Percentiles rank a stretch among this genome's conserved stretches.
Evolutionary conservation across 2,329 filamentous ascomycete species (phyloP).

Genomic region (Alternaria brassicicola): DNA sequence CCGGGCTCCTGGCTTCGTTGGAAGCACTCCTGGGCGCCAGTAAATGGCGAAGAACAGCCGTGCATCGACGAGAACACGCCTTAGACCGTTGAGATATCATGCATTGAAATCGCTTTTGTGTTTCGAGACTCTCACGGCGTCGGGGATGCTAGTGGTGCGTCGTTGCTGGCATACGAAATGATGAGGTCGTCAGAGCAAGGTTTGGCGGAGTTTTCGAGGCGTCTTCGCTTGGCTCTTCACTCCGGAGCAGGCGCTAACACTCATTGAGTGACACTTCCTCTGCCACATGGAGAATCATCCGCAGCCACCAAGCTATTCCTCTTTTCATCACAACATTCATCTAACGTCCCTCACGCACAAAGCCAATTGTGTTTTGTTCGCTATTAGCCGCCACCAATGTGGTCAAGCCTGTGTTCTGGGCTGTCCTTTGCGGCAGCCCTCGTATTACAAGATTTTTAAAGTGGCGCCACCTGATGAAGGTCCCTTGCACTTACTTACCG

Average conservation of each 20-base stretch:
- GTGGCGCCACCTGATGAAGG: neutral
- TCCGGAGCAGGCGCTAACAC: slow-evolving; percentile 26
- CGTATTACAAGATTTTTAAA: slow-evolving; percentile 14
- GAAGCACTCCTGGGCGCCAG: neutral
- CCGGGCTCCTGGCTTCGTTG: neutral
- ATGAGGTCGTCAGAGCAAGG: slow-evolving; percentile 29
- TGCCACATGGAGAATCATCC: slow-evolving; percentile 8
- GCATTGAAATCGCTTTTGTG: neutral
- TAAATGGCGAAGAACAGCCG: neutral
- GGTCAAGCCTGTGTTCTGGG: neutral
- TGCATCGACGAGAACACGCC: neutral
- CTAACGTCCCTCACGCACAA: neutral
- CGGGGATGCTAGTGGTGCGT: neutral
- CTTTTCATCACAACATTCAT: neutral
- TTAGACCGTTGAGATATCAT: neutral
- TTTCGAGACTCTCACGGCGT: neutral
- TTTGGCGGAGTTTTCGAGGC: slow-evolving; percentile 12
- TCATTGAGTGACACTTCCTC: neutral
- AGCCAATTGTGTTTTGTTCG: neutral
- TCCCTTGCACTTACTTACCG: slow-evolving; percentile 7
- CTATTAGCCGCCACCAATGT: slow-evolving; percentile 12
- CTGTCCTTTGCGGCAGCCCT: neutral
- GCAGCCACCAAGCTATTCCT: neutral
- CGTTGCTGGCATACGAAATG: slow-evolving; percentile 1
- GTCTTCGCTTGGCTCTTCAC: slow-evolving; percentile 5